Base-by-base conservation (phyloP, 306 rosid genomes). In the Prosopis cineraria region DNA sequence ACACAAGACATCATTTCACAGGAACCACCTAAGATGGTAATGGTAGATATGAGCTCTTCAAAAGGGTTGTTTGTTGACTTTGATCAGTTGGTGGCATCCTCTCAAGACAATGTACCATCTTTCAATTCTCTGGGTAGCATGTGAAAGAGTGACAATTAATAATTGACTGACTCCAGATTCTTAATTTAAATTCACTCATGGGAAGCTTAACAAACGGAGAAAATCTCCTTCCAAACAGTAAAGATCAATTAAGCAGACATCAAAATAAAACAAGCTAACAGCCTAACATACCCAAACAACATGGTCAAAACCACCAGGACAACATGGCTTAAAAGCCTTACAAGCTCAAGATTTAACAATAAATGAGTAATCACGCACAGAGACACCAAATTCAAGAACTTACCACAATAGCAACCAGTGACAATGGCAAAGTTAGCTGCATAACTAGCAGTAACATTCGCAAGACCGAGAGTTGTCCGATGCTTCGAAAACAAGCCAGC, bases 341-440 rank as follows among this genome's bases (percentile, higher is more conserved):
- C 39, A 58, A 80, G 24, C 78, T 6, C 24, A 41, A 55, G 37
- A 70, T 10, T 30, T 45, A 44, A 63, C 56, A 52, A 2, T 7
- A 52, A 52, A 52, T 7, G 8, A 0, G 20, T 8, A 8, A 20
- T 52, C 25, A 55, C 16, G 24, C 31, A 16, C 5, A 56, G 71
- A 80, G n/a, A 27, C 10, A 58, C n/a, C n/a, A 27, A 27, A 58
- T 12, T 58, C 8, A 16, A 79, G 43, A 31, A 65, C 8, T 87
- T 85, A 95, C 99, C 99, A 45, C 97, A 88, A 80, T 92, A 95
- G 89, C 97, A 95, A 50, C 89, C 93, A 1, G 93, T 82, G 25
- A 93, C 88, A 52, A 95, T 81, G 80, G 96, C 83, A 34, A 91
- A 88, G 70, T 95, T 95, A 3, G 93, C 68, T 22, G 99, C 97